Base-by-base conservation (phyloP, 768 basidiomycete species). In the Naganishia onofrii region DNA sequence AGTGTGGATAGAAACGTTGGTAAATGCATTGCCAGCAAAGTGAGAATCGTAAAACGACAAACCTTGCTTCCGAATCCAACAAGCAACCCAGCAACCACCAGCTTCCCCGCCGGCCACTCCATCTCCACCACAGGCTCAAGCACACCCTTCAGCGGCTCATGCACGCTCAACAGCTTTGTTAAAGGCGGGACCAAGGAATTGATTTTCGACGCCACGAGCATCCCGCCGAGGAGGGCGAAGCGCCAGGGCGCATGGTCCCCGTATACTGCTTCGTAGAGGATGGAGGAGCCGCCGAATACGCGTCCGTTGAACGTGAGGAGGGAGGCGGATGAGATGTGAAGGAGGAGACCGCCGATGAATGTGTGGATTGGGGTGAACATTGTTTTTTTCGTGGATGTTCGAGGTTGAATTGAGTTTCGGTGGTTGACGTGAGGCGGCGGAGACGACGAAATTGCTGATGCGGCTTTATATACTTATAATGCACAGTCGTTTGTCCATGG, bases 11-110 rank as follows among this genome's bases (percentile, higher is more conserved):
- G 48, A 3, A 3, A 13, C 56, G 19, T 53, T 65, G 23, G 44
- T 28, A 54, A 38, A 23, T n/a, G n/a, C 26, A 19, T 42, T 42
- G 42, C 7, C 15, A 42, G 15, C 9, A 15, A 10, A 15, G 13
- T 36, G 34, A 12, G 12, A 36, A 42, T 10, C 42, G 13, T 8
- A 15, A 15, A 42, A 42, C 42, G 42, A 36, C 36, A 36, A 42
- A 82, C 81, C 70, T 76, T 78, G 21, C 77, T 81, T 0, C 82
- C 82, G 0, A 78, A 58, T 1, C 82, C 82, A 0, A 82, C 80
- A 8, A 80, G 52, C 0, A 75, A 31, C 0, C 82, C 82, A 0
- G 66, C 69, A 26, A 78, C 36, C 19, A 74, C 68, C 57, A 10
- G 73, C 32, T 29, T 34, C 17, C 23, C 44, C 26, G 52, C 32